Conservation (phyloP, 2,329 filamentous ascomycete species). For the Ophiostoma fasciatum region DNA sequence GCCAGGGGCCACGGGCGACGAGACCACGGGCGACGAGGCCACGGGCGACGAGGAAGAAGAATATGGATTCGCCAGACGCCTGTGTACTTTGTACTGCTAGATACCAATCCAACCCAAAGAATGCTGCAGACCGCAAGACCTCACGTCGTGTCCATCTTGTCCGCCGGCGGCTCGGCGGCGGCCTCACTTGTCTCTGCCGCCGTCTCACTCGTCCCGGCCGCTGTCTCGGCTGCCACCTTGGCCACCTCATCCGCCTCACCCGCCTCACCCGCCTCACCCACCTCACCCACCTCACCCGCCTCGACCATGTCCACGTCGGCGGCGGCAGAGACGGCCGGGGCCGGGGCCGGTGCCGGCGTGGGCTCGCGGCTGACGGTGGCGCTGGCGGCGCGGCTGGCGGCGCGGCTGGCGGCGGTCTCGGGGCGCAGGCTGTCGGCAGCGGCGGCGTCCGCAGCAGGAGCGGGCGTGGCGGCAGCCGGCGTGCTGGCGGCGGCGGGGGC, state of each 20-base stretch:
- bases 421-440: neutral
- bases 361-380: constrained; percentile 16
- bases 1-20: too few relatives aligned
- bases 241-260: too few relatives aligned
- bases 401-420: constrained; percentile 20
- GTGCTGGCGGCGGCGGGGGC: neutral
- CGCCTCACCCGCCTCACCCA: neutral
- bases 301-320: constrained; percentile 45
- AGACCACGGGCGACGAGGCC: too few relatives aligned
- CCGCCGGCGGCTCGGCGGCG: constrained; percentile 30
- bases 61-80: too few relatives aligned
- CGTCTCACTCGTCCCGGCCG: neutral
- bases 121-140: neutral
- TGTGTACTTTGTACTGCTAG: too few relatives aligned
- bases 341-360: constrained; percentile 17
- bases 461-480: constrained; percentile 1
- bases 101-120: neutral
- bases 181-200: neutral
- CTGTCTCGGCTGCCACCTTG: neutral
- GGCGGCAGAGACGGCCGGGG: neutral
- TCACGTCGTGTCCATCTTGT: constrained; percentile 52
- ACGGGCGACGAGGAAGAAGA: too few relatives aligned
- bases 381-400: constrained; percentile 15
- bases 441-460: neutral
- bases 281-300: constrained; percentile 17